Evolutionary conservation across 192 early-diverging fungal genomes (phyloP).

Genomic region (Mortierella alpina): DNA sequence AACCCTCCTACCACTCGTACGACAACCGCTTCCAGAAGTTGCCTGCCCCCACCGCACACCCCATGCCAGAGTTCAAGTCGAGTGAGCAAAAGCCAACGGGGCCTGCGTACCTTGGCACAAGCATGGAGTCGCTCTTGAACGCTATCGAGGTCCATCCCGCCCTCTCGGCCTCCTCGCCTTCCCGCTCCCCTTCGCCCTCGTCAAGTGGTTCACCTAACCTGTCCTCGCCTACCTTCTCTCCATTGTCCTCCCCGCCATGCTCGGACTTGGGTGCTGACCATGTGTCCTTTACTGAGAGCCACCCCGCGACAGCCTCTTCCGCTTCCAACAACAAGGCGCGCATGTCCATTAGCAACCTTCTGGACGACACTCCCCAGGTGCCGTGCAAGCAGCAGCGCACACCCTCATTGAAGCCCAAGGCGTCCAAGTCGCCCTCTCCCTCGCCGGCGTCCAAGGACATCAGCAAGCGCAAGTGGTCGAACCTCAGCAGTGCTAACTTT

Average conservation of each 20-base stretch:
- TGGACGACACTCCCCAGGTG: slow-evolving; percentile 27
- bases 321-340: slow-evolving; percentile 32
- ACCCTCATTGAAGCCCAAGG: slow-evolving; percentile 1
- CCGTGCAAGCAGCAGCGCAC: slow-evolving; percentile 9
- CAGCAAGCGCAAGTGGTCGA: slow-evolving; percentile 56
- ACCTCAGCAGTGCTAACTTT: slow-evolving; percentile 35
- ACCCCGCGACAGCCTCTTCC: slow-evolving; percentile 2
- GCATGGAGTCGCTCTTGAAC: slow-evolving; percentile 48
- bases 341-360: slow-evolving; percentile 46
- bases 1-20: slow-evolving; percentile 37
- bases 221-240: slow-evolving; percentile 23
- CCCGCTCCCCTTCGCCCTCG: slow-evolving; percentile 32
- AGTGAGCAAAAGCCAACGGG: background rate
- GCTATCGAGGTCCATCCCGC: slow-evolving; percentile 50
- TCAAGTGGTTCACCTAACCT: slow-evolving; percentile 10
- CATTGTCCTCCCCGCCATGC: slow-evolving; percentile 13
- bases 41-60: background rate
- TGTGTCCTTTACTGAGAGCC: slow-evolving; percentile 7
- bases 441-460: slow-evolving; percentile 24
- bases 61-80: background rate
- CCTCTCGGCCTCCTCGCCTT: slow-evolving; percentile 27
- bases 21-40: slow-evolving; percentile 35
- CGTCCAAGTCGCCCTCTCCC: slow-evolving; percentile 19
- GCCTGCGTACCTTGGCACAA: slow-evolving; percentile 42
- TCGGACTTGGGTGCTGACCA: background rate